Percentiles rank a stretch among this genome's conserved stretches.
Conservation (phyloP, 345 rosid genomes). For the Theobroma cacao region DNA sequence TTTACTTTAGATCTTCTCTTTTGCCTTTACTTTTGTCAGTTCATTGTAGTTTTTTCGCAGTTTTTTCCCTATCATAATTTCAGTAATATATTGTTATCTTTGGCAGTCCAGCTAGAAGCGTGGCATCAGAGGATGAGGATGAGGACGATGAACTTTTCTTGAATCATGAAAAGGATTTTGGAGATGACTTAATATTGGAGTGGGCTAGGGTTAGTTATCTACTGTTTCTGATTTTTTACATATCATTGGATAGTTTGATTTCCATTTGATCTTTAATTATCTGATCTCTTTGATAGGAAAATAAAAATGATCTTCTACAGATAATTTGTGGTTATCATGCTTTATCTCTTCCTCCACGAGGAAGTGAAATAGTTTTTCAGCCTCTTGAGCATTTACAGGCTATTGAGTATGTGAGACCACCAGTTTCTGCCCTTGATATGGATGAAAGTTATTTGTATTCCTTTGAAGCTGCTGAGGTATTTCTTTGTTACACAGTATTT, state of each 20-base stretch:
- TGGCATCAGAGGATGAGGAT: constrained; percentile 72
- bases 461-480: constrained; percentile 70
- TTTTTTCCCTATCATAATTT: constrained; percentile 18
- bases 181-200: constrained; percentile 70
- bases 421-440: constrained; percentile 55
- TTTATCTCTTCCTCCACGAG: constrained; percentile 59
- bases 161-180: constrained; percentile 39
- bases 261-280: constrained; percentile 21
- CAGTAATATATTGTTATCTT: constrained; percentile 44
- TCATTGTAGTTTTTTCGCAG: neutral
- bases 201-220: constrained; percentile 85
- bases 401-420: constrained; percentile 66
- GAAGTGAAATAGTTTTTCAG: constrained; percentile 64
- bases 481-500: neutral
- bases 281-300: constrained; percentile 52
- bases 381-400: constrained; percentile 94
- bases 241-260: constrained; percentile 12
- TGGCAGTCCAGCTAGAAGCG: constrained; percentile 95
- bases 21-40: neutral
- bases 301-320: constrained; percentile 73
- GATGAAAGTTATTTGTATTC: constrained; percentile 40
- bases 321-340: constrained; percentile 88
- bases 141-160: constrained; percentile 61
- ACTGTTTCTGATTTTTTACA: constrained; percentile 13
- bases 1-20: constrained; percentile 9